Evolutionary conservation across 1,284 basidiomycete genomes (phyloP), one percentile per base, ranked within the genome.

Genomic region (Ganoderma multipileum): DNA sequence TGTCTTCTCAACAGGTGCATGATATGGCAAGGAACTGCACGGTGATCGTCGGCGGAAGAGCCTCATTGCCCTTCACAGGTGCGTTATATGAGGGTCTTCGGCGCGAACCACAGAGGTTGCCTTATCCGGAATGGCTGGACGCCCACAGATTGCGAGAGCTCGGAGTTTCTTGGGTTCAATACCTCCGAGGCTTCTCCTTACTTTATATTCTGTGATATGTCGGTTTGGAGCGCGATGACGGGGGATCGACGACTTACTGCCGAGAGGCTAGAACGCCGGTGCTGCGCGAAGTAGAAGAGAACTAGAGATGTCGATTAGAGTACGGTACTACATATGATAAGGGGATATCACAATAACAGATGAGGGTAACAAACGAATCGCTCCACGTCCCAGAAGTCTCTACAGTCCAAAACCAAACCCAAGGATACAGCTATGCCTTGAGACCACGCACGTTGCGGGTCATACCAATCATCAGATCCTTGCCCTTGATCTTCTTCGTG

Each of bases 401-500:
- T 14, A 38, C 3, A 38, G 55, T 36, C 30, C 28, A 23, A 42
- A 38, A 39, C 20, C 39, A 23, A 42, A 23, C 33, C 8, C 7
- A 8, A 26, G 7, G 47, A 20, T 18, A 7, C 33, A n/a, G 7
- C 42, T 52, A 72, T 26, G 66, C 67, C 5, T 71, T 68, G 52
- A 67, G 44, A 38, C 67, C 72, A 62, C 23, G 66, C 66, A 18
- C 59, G 30, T n/a, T 74, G 67, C 20, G 71, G 47, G 68, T 68
- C 72, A 38, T 62, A 16, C 57, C 20, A 8, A 79, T 64, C 61
- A 78, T 63, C 6, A 80, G 67, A 3, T 73, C 72, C 71, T 77
- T 78, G 26, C 72, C 75, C 66, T 79, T 78, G 42, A 78, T 30
- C 54, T 65, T 52, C 20, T 72, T 70, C 26, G 75, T 41, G 33